Percentiles rank a stretch among this genome's conserved stretches.
phyloP scores from a whole-genome alignment of 352 stramenopile species.

The Phytophthora boehmeriae region DNA sequence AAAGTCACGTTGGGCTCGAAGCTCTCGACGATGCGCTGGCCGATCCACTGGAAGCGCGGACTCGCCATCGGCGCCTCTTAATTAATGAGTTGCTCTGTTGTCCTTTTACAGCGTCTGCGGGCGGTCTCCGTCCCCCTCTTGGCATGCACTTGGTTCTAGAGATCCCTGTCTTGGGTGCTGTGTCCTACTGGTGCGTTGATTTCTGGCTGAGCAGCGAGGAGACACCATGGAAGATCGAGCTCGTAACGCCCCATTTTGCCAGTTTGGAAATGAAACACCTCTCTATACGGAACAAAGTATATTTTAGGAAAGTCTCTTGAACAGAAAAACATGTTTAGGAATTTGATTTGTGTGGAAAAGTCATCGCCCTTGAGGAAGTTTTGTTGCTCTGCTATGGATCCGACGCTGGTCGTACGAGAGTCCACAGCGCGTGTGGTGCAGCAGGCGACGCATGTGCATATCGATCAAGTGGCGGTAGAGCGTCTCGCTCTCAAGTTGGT shows the following conservation, averaged over 20 bases:
- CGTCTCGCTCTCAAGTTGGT: constrained; percentile 56
- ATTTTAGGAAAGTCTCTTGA: neutral
- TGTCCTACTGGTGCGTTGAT: no score
- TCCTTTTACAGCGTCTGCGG: no score
- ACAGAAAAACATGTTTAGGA: neutral
- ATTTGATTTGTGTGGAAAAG: neutral
- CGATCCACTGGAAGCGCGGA: constrained; percentile 84
- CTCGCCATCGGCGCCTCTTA: constrained; percentile 58
- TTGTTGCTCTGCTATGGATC: constrained; percentile 45
- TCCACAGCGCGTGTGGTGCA: constrained; percentile 57
- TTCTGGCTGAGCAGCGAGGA: no score
- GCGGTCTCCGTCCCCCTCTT: no score
- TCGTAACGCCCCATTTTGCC: neutral
- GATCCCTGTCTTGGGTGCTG: no score
- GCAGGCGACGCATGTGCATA: constrained; percentile 40
- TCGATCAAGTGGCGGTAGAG: constrained; percentile 37
- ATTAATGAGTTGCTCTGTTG: neutral
- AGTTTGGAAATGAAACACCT: neutral
- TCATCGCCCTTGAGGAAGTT: neutral
- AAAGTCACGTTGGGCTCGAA: constrained; percentile 72
- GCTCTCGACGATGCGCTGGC: constrained; percentile 73
- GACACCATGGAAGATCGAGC: no score
- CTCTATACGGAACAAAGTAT: neutral
- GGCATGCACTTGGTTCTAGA: no score
- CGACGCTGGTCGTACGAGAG: constrained; percentile 52